A percentile compares a stretch with the other conserved stretches of the same genome.
Evolutionary conservation across 768 basidiomycete species (phyloP).

Genomic region (Leccinum broughii): DNA sequence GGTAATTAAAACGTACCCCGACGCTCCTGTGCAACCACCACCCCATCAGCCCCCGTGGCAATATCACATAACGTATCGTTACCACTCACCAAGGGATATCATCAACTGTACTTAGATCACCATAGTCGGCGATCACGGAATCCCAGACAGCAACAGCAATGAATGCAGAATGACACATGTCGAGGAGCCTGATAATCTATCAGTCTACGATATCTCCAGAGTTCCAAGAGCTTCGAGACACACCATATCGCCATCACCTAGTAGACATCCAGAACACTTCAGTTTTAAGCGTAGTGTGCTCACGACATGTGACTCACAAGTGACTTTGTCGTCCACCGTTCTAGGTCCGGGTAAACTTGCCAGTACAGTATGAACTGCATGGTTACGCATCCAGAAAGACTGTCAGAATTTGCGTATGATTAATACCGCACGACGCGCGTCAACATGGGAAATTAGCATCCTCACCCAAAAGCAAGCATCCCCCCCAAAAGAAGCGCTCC

Average conservation of each 20-base stretch:
- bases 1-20: slow-evolving; percentile 16
- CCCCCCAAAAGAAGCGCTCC: slow-evolving; percentile 26
- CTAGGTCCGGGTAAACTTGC: slow-evolving; percentile 14
- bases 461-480: slow-evolving; percentile 24
- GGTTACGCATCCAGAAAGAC: slow-evolving; percentile 28
- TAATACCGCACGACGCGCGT: background rate
- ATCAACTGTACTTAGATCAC: slow-evolving; percentile 9
- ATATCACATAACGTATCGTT: background rate
- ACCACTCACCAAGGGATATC: slow-evolving; percentile 24
- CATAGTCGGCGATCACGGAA: slow-evolving; percentile 23
- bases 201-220: background rate
- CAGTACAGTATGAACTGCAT: slow-evolving; percentile 30
- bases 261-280: background rate
- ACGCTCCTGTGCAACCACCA: slow-evolving; percentile 19
- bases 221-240: background rate
- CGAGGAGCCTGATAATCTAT: slow-evolving; percentile 19
- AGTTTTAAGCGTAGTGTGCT: background rate
- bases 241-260: slow-evolving; percentile 28
- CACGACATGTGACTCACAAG: slow-evolving; percentile 15
- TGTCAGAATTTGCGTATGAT: slow-evolving; percentile 1
- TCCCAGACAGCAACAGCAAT: slow-evolving; percentile 26
- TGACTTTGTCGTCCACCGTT: slow-evolving; percentile 17
- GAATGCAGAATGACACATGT: slow-evolving; percentile 28
- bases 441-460: background rate
- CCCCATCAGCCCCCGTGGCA: background rate